These are phyloP conservation scores for Tubosaeta sp. DNA, from an alignment of 768 basidiomycete species.

Conservation along the genomic window DNA sequence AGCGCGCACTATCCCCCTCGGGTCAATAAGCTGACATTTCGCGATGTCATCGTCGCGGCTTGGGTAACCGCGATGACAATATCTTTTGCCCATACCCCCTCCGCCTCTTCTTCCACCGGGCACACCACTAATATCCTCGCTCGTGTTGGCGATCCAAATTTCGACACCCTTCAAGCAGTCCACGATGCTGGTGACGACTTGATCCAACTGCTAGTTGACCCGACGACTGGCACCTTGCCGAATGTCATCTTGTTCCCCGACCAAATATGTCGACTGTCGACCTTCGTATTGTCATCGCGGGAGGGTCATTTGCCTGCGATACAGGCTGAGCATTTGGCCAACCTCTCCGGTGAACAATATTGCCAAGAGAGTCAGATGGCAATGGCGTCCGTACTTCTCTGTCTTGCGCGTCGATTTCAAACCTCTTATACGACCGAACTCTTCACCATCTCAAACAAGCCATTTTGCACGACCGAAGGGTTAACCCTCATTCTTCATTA, in stretches of 20 bases:
- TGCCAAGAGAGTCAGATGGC: conserved; percentile 27
- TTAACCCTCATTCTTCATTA: conserved; percentile 46
- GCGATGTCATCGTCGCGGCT: conserved; percentile 38
- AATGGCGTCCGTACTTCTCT: conserved; percentile 39
- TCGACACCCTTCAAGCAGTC: conserved; percentile 35
- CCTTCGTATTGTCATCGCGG: conserved; percentile 35
- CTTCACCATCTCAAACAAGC: conserved; percentile 23
- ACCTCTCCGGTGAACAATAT: conserved; percentile 26
- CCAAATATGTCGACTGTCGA: conserved; percentile 33
- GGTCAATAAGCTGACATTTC: conserved; percentile 27
- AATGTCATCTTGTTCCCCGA: conserved; percentile 40
- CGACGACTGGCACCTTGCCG: conserved; percentile 38
- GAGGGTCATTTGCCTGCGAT: conserved; percentile 33
- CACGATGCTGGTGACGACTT: conserved; percentile 32
- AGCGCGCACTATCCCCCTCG: conserved; percentile 11
- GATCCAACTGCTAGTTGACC: conserved; percentile 29
- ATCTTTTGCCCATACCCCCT: conserved; percentile 21
- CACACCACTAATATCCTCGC: conserved; percentile 18
- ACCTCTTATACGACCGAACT: conserved; percentile 20
- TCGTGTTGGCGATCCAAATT: conserved; percentile 29
- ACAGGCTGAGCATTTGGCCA: conserved; percentile 18
- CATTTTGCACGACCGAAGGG: conserved; percentile 32
- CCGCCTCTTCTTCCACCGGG: conserved; percentile 19
- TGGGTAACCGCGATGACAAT: conserved; percentile 34
- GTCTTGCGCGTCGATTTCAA: conserved; percentile 45